These are phyloP conservation scores for Yamadazyma phyllophila DNA, from an alignment of 805 yeast genomes.

Conservation along the genomic window DNA sequence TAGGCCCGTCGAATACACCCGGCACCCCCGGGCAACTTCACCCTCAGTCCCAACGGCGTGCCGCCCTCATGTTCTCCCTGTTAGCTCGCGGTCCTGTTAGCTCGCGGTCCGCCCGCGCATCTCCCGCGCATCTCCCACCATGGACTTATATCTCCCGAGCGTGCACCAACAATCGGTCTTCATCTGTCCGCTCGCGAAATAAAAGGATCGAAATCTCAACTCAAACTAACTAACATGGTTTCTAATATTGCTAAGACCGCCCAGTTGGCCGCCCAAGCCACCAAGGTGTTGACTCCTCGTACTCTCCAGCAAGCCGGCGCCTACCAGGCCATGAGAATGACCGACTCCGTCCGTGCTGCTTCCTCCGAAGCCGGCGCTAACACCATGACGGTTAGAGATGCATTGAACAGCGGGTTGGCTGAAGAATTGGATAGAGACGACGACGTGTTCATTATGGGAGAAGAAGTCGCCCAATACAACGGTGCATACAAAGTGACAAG, in stretches of 20 bases:
- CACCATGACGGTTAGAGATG: slow-evolving; percentile 92
- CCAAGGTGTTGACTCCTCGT: slow-evolving; percentile 17
- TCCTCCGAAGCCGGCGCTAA: slow-evolving; percentile 46
- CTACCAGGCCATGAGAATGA: slow-evolving; percentile 24
- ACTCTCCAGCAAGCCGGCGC: slow-evolving; percentile 4
- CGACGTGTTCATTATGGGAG: slow-evolving; percentile 94
- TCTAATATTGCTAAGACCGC: slow-evolving; percentile 44
- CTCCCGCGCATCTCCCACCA: slow-evolving; percentile 6
- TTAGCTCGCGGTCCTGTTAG: too few species aligned
- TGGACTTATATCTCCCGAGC: slow-evolving; percentile 18
- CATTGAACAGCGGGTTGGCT: slow-evolving; percentile 89
- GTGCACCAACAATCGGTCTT: slow-evolving; percentile 24
- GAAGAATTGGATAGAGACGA: slow-evolving; percentile 97
- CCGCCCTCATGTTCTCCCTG: too few species aligned
- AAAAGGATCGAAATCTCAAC: slow-evolving; percentile 1
- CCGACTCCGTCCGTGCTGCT: slow-evolving; percentile 18
- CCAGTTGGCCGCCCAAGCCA: slow-evolving; percentile 35
- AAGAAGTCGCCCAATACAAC: slow-evolving; percentile 98
- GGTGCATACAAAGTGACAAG: slow-evolving; percentile 98
- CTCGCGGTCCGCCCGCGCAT: too few species aligned
- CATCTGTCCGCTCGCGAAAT: slow-evolving; percentile 25
- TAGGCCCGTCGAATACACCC: too few species aligned
- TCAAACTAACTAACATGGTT: slow-evolving; percentile 15
- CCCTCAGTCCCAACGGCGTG: too few species aligned
- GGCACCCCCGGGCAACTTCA: too few species aligned